These are phyloP conservation scores for Dictyophora rubrovolvata DNA, from an alignment of 768 basidiomycete genomes.

Conservation along the genomic window DNA sequence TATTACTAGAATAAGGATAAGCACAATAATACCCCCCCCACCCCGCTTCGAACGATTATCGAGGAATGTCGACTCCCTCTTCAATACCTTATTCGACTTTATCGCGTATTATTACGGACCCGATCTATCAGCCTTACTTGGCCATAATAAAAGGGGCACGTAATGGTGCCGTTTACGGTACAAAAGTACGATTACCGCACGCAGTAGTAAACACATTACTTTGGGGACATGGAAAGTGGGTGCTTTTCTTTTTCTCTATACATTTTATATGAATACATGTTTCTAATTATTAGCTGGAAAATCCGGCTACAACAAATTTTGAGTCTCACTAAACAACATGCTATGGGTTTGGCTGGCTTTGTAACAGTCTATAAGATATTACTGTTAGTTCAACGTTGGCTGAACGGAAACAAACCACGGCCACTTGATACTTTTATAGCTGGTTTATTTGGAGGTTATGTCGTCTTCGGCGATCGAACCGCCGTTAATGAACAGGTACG, in stretches of 20 bases:
- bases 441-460: slow-evolving; percentile 83
- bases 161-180: slow-evolving; percentile 84
- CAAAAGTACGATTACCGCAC: slow-evolving; percentile 90
- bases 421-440: slow-evolving; percentile 83
- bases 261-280: too few relatives aligned
- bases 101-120: slow-evolving; percentile 41
- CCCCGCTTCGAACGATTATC: too few relatives aligned
- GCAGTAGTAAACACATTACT: slow-evolving; percentile 93
- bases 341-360: slow-evolving; percentile 86
- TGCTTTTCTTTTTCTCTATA: slow-evolving; percentile 14
- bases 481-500: slow-evolving; percentile 88
- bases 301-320: slow-evolving; percentile 60
- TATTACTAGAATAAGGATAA: too few relatives aligned
- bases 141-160: slow-evolving; percentile 91
- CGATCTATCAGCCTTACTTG: slow-evolving; percentile 80
- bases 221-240: slow-evolving; percentile 87
- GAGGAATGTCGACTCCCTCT: not conserved
- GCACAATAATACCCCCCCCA: too few relatives aligned
- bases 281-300: slow-evolving; percentile 46
- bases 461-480: slow-evolving; percentile 77
- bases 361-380: slow-evolving; percentile 87
- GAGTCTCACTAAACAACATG: slow-evolving; percentile 82
- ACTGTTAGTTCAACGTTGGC: slow-evolving; percentile 70
- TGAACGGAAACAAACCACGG: slow-evolving; percentile 75
- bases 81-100: not conserved